Conservation (phyloP, 2,329 filamentous ascomycete genomes). For the Ustilaginoidea virens region DNA sequence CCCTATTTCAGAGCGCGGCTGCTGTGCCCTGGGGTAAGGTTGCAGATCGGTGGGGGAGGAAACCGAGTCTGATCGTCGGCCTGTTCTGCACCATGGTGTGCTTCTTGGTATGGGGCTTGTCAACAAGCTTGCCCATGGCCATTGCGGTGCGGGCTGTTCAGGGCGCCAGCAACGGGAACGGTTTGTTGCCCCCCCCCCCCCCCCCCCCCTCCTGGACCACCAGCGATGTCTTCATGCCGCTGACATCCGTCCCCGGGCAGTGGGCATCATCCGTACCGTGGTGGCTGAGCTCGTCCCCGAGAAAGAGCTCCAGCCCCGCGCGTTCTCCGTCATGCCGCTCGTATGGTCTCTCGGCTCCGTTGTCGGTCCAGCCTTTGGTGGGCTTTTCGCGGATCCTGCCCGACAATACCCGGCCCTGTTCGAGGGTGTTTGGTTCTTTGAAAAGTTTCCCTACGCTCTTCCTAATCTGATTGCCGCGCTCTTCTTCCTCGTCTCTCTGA, state of each 20-base stretch:
- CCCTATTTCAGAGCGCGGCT: slow-evolving; percentile 53
- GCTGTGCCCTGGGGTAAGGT: slow-evolving; percentile 62
- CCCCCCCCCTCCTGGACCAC: no score
- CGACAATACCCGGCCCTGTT: slow-evolving; percentile 60
- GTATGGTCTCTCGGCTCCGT: slow-evolving; percentile 79
- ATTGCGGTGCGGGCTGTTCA: slow-evolving; percentile 63
- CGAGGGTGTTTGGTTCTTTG: slow-evolving; percentile 50
- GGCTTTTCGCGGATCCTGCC: slow-evolving; percentile 68
- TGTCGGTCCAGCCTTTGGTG: slow-evolving; percentile 77
- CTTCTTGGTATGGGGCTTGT: slow-evolving; percentile 72
- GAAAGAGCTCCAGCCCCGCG: slow-evolving; percentile 70
- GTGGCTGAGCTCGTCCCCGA: slow-evolving; percentile 87
- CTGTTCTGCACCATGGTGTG: slow-evolving; percentile 67
- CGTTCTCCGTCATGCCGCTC: slow-evolving; percentile 87
- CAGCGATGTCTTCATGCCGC: not conserved
- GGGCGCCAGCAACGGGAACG: slow-evolving; percentile 76
- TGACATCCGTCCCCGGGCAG: slow-evolving; percentile 21
- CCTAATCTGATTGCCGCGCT: slow-evolving; percentile 66
- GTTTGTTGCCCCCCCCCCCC: slow-evolving; percentile 20
- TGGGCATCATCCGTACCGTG: slow-evolving; percentile 84
- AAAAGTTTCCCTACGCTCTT: slow-evolving; percentile 64
- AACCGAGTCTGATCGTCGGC: slow-evolving; percentile 62
- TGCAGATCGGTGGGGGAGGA: slow-evolving; percentile 68
- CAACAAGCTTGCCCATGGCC: slow-evolving; percentile 63
- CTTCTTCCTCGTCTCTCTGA: slow-evolving; percentile 66